phyloP scores from a whole-genome alignment of 306 rosid genomes.

The Rosa persica region DNA sequence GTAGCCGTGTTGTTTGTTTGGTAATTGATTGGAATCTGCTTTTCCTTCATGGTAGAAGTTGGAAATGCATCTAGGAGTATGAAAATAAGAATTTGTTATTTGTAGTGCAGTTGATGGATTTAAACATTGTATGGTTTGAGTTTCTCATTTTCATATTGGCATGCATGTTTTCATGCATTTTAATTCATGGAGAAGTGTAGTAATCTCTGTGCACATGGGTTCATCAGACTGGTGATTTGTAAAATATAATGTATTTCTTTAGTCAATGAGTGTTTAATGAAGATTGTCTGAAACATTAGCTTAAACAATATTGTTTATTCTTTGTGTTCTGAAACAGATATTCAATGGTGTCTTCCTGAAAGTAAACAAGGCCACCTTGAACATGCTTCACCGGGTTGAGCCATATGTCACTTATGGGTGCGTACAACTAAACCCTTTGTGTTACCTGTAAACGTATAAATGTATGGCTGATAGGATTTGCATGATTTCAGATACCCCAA shows the following conservation, averaged over 20 bases:
- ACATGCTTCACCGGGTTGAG: constrained; percentile 90
- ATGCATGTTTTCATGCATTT: too few species aligned
- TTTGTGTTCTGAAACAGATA: constrained; percentile 42
- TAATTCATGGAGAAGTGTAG: too few species aligned
- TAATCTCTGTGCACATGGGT: not conserved
- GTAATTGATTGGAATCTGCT: not conserved
- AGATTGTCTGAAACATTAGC: not conserved
- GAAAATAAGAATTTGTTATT: not conserved
- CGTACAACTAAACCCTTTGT: not conserved
- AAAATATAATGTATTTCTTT: not conserved
- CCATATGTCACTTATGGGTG: constrained; percentile 95
- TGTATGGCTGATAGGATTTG: not conserved
- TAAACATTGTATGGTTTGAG: not conserved
- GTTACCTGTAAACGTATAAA: not conserved
- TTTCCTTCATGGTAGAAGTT: not conserved
- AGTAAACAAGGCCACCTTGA: constrained; percentile 87
- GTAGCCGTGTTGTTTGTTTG: not conserved
- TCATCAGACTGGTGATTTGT: not conserved
- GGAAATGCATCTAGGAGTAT: too few species aligned
- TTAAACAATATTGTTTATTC: not conserved
- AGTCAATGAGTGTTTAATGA: not conserved
- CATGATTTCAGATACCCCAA: constrained; percentile 57
- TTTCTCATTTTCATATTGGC: not conserved
- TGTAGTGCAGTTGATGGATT: not conserved
- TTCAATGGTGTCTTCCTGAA: constrained; percentile 90